These are phyloP conservation scores for Candida railenensis DNA, from an alignment of 805 yeast genomes.

Conservation along the genomic window DNA sequence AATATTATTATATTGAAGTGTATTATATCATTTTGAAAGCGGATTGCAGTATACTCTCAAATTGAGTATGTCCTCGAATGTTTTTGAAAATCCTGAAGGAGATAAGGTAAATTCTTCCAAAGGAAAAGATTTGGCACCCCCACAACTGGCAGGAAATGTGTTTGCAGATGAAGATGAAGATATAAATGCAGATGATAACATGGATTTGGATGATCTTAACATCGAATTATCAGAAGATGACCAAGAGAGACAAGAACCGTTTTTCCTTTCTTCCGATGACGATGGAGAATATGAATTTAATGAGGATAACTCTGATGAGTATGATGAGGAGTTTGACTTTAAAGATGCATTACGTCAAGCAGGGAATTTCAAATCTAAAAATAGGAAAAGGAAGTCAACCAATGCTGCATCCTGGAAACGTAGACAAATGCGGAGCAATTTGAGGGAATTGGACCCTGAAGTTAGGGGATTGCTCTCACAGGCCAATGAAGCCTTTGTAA, in stretches of 20 bases:
- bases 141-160: conserved; percentile 3
- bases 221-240: conserved; percentile 4
- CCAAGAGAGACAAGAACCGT: background rate
- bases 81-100: conserved; percentile 19
- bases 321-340: conserved; percentile 46
- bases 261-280: conserved; percentile 9
- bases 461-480: conserved; percentile 61
- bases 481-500: conserved; percentile 81
- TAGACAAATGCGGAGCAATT: conserved; percentile 30
- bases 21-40: background rate
- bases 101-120: conserved; percentile 3
- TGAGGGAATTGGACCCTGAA: conserved; percentile 65
- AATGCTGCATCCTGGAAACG: conserved; percentile 36
- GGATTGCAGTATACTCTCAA: background rate
- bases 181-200: conserved; percentile 4
- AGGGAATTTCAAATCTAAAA: conserved; percentile 56
- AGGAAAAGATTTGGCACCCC: conserved; percentile 5
- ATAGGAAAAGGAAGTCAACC: conserved; percentile 31
- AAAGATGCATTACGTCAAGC: conserved; percentile 69
- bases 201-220: conserved; percentile 4
- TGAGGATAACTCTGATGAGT: conserved; percentile 22
- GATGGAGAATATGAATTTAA: conserved; percentile 4
- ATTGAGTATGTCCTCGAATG: conserved; percentile 18
- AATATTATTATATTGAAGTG: background rate
- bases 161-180: background rate